Evolutionary conservation across 148 eudicot genomes (phyloP).

Genomic region (Chenopodium quinoa): DNA sequence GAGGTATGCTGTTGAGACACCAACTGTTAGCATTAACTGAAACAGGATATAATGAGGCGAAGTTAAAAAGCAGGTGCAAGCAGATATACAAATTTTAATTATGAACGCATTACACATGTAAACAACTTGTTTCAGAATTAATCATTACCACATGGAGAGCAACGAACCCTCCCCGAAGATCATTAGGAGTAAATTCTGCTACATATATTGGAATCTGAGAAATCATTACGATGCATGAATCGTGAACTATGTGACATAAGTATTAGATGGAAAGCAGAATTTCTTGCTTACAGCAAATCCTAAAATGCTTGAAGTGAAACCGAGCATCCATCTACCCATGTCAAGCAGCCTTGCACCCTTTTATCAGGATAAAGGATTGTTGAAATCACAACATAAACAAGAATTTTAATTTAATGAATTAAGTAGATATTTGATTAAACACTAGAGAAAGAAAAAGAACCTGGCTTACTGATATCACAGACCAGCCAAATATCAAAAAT

Average conservation of each 20-base stretch:
- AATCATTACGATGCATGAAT: neutral
- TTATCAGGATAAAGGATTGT: neutral
- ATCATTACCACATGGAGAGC: slow-evolving; percentile 26
- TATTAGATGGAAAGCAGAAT: neutral
- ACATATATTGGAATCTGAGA: slow-evolving; percentile 27
- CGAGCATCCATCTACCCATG: slow-evolving; percentile 37
- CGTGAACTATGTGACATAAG: neutral
- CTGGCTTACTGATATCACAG: slow-evolving; percentile 29
- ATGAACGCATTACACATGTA: neutral
- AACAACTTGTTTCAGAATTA: neutral
- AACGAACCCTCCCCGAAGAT: slow-evolving; percentile 31
- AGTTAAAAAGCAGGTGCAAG: neutral
- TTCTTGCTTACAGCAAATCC: slow-evolving; percentile 30
- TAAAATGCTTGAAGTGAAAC: slow-evolving; percentile 20
- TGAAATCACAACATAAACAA: neutral
- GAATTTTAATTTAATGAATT: too few relatives aligned
- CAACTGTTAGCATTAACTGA: slow-evolving; percentile 27
- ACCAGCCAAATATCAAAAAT: slow-evolving; percentile 35
- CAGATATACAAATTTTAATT: neutral
- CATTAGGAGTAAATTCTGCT: slow-evolving; percentile 37
- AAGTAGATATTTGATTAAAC: neutral
- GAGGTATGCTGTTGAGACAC: slow-evolving; percentile 26
- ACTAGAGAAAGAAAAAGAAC: slow-evolving; percentile 12
- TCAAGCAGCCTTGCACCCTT: slow-evolving; percentile 37
- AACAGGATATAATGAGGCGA: neutral